phyloP scores from a whole-genome alignment of 768 basidiomycete genomes.

The Pisolithus tinctorius region DNA sequence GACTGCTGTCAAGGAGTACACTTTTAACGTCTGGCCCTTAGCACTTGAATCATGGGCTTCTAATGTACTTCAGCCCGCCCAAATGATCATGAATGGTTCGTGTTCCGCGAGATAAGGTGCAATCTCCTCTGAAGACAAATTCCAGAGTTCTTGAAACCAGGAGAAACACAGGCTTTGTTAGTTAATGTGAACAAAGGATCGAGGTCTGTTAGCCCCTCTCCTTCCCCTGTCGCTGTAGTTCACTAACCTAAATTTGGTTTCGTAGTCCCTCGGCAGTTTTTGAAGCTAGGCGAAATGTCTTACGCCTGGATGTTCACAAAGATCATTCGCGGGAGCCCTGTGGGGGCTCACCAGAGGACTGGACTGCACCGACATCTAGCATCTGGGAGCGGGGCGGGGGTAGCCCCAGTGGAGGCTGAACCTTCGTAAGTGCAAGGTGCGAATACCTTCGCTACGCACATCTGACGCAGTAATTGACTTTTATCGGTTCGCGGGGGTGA shows the following conservation, averaged over 20 bases:
- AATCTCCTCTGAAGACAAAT: neutral
- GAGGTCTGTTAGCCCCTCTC: conserved; percentile 29
- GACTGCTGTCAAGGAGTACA: neutral
- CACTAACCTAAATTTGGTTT: neutral
- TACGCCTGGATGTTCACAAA: conserved; percentile 58
- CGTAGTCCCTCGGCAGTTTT: conserved; percentile 53
- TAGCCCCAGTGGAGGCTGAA: neutral
- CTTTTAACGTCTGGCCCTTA: conserved; percentile 16
- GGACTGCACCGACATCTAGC: neutral
- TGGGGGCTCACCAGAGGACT: conserved; percentile 45
- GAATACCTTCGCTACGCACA: too few relatives aligned
- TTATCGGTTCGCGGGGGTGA: too few relatives aligned
- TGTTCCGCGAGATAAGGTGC: neutral
- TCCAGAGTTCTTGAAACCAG: conserved; percentile 49
- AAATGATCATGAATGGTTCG: conserved; percentile 44
- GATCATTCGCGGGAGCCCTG: conserved; percentile 44
- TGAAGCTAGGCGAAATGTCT: conserved; percentile 45
- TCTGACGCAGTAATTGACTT: too few relatives aligned
- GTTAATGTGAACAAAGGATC: conserved; percentile 36
- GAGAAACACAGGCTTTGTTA: conserved; percentile 47
- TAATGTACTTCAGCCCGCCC: conserved; percentile 47
- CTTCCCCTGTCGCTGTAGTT: neutral
- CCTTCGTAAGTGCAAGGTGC: too few relatives aligned
- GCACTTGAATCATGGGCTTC: conserved; percentile 52
- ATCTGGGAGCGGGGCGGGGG: neutral